Conservation (phyloP, 2,329 filamentous ascomycete species). For the Anthostomella pinea region DNA sequence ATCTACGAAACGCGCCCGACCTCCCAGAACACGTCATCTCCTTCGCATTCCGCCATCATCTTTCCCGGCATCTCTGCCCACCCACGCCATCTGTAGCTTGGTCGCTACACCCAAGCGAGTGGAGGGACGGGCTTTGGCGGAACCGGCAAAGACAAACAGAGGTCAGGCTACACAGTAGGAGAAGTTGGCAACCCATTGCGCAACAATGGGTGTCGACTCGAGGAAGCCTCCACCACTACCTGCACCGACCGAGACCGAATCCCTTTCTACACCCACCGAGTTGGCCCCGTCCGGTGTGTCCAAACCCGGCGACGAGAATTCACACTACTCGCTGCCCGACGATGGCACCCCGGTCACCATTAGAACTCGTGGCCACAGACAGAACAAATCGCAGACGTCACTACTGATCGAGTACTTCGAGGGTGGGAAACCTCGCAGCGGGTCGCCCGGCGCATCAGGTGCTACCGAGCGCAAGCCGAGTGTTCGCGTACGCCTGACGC, state of each 20-base stretch:
- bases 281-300: conserved; percentile 65
- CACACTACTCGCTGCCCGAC: conserved; percentile 76
- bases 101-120: conserved; percentile 2
- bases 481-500: conserved; percentile 75
- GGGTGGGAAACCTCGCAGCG: conserved; percentile 59
- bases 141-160: conserved; percentile 10
- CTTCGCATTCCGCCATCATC: too few species aligned
- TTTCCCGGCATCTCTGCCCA: too few species aligned
- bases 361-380: conserved; percentile 64
- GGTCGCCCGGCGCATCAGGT: conserved; percentile 47
- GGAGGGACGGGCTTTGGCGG: conserved; percentile 7
- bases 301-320: conserved; percentile 64
- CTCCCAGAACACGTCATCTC: too few species aligned
- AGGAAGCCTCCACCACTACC: conserved; percentile 66
- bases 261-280: conserved; percentile 60
- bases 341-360: conserved; percentile 93
- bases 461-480: conserved; percentile 70
- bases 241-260: conserved; percentile 73
- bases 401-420: conserved; percentile 95
- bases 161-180: conserved; percentile 19
- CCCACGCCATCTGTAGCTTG: conserved; percentile 1
- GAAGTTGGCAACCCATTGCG: conserved; percentile 16
- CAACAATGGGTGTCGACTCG: conserved; percentile 54
- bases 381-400: conserved; percentile 75
- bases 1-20: too few species aligned